phyloP scores from a whole-genome alignment of 2,329 filamentous ascomycete genomes.

The Penicillium nordicum region DNA sequence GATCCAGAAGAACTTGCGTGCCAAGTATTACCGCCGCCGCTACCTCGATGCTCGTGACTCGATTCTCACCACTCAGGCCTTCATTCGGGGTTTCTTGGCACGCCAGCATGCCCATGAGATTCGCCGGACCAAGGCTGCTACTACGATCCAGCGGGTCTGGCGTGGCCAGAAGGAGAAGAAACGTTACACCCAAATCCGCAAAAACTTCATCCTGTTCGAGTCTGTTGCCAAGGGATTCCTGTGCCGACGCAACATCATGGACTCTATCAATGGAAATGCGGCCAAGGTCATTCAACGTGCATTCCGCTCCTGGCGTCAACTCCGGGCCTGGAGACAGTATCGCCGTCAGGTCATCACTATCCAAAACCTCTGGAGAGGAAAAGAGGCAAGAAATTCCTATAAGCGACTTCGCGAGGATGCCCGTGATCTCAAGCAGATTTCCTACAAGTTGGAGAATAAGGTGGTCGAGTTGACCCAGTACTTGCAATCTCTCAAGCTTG shows the following conservation, averaged over 20 bases:
- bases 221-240: slow-evolving; percentile 89
- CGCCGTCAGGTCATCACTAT: slow-evolving; percentile 84
- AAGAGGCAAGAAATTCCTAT: slow-evolving; percentile 74
- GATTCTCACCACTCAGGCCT: slow-evolving; percentile 75
- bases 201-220: slow-evolving; percentile 83
- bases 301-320: slow-evolving; percentile 77
- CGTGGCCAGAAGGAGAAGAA: slow-evolving; percentile 86
- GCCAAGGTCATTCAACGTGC: slow-evolving; percentile 84
- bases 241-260: slow-evolving; percentile 85
- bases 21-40: slow-evolving; percentile 89
- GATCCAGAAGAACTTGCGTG: slow-evolving; percentile 97
- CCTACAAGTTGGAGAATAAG: slow-evolving; percentile 99
- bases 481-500: slow-evolving; percentile 83
- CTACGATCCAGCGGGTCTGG: slow-evolving; percentile 93
- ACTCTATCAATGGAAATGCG: slow-evolving; percentile 89
- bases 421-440: slow-evolving; percentile 97
- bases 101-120: slow-evolving; percentile 75
- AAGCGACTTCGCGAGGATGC: slow-evolving; percentile 92
- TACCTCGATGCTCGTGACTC: slow-evolving; percentile 83
- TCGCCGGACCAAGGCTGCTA: slow-evolving; percentile 80
- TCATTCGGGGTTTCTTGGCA: slow-evolving; percentile 72
- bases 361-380: slow-evolving; percentile 91
- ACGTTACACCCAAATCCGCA: slow-evolving; percentile 71
- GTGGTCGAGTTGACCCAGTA: slow-evolving; percentile 96
- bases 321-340: slow-evolving; percentile 81